phyloP scores from a whole-genome alignment of 2,329 filamentous ascomycete species.

The Cladobotryum protrusum region DNA sequence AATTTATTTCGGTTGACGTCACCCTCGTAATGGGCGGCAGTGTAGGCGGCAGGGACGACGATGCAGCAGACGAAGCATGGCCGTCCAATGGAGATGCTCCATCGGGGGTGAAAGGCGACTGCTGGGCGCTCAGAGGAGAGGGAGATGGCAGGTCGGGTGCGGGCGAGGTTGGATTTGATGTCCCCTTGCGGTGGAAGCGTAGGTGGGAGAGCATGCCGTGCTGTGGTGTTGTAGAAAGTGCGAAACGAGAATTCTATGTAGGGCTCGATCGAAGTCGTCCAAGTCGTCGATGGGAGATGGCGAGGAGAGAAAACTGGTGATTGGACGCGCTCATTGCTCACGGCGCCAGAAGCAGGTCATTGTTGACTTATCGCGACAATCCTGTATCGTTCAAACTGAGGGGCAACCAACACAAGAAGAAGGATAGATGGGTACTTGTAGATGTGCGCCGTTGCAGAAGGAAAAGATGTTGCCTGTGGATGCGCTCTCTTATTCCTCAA shows the following conservation, averaged over 20 bases:
- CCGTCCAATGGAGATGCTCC: constrained; percentile 29
- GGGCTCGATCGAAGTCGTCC: constrained; percentile 2
- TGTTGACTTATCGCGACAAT: neutral
- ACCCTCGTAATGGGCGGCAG: constrained; percentile 47
- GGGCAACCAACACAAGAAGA: too few relatives aligned
- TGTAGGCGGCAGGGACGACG: constrained; percentile 38
- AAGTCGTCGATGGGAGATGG: constrained; percentile 1
- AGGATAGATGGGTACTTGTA: too few relatives aligned
- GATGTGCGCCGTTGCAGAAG: too few relatives aligned
- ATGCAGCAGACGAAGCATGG: constrained; percentile 28
- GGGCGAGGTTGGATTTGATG: constrained; percentile 51
- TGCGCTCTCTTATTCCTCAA: too few relatives aligned
- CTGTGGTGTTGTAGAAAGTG: constrained; percentile 2
- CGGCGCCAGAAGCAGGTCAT: neutral
- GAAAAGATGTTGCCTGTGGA: too few relatives aligned
- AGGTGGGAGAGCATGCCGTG: constrained; percentile 46
- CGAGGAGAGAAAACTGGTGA: neutral
- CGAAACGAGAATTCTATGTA: neutral
- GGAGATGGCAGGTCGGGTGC: constrained; percentile 39
- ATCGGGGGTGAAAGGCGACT: constrained; percentile 37
- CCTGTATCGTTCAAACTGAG: too few relatives aligned
- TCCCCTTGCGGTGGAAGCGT: constrained; percentile 52
- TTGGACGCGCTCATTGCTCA: constrained; percentile 10
- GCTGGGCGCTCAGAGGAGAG: constrained; percentile 32
- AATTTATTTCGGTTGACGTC: constrained; percentile 31